phyloP scores from a whole-genome alignment of 106 monocot genomes.

The Apostasia ramifera region DNA sequence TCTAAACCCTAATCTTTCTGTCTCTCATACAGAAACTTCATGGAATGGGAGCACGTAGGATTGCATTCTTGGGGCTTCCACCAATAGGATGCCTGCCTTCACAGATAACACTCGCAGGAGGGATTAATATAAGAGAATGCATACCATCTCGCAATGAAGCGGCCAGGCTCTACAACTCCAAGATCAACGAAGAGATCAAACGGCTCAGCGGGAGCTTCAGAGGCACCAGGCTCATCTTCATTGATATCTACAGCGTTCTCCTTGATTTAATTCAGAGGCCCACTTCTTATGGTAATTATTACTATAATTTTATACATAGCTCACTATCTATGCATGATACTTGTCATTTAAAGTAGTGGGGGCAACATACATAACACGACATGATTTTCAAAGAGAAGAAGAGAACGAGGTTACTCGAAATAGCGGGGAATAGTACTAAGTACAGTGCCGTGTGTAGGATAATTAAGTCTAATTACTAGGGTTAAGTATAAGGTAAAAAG shows the following conservation, averaged over 20 bases:
- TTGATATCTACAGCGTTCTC: background rate
- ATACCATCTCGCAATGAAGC: background rate
- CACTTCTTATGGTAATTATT: too few relatives aligned
- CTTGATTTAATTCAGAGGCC: background rate
- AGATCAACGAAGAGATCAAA: background rate
- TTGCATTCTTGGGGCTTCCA: background rate
- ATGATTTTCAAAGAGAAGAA: too few relatives aligned
- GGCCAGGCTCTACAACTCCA: background rate
- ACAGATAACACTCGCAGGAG: background rate
- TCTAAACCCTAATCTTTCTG: background rate
- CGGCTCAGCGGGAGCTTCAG: background rate
- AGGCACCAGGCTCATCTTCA: background rate
- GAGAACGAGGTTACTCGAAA: too few relatives aligned
- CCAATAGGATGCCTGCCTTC: slow-evolving; percentile 3
- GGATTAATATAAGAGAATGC: background rate
- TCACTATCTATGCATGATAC: too few relatives aligned
- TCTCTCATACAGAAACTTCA: background rate
- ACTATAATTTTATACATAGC: too few relatives aligned
- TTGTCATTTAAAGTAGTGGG: too few relatives aligned
- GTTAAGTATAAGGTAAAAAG: too few relatives aligned
- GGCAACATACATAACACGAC: too few relatives aligned
- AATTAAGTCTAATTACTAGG: too few relatives aligned
- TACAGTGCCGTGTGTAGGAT: too few relatives aligned
- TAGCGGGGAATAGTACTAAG: too few relatives aligned
- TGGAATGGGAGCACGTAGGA: background rate